A percentile compares a stretch with the other conserved stretches of the same genome.
These are phyloP conservation scores for Closterium sp. DNA, from an alignment of 139 green algal species.

Conservation along the genomic window DNA sequence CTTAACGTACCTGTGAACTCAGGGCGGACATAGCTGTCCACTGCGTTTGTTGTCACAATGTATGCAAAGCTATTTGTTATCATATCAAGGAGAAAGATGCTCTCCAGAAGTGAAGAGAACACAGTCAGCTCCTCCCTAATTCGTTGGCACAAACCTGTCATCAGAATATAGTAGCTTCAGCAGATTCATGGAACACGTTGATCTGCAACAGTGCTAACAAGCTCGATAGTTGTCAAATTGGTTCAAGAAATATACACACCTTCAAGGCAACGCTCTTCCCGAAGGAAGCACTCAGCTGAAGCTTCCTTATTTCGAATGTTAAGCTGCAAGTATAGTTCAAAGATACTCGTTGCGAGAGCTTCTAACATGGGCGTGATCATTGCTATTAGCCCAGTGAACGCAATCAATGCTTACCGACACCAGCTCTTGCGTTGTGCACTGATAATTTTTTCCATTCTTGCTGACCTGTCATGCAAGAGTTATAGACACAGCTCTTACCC, in stretches of 20 bases:
- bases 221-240: background rate
- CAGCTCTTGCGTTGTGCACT: constrained; percentile 76
- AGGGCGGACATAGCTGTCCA: constrained; percentile 56
- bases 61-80: constrained; percentile 64
- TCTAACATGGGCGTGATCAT: background rate
- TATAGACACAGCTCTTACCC: background rate
- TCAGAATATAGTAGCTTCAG: background rate
- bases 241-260: background rate
- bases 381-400: background rate
- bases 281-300: constrained; percentile 73
- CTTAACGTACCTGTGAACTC: constrained; percentile 41
- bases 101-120: constrained; percentile 68
- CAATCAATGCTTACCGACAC: constrained; percentile 60
- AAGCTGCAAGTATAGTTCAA: constrained; percentile 50
- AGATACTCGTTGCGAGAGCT: background rate
- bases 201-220: background rate
- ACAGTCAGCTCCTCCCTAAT: constrained; percentile 66
- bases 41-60: constrained; percentile 30
- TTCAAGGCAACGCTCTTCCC: constrained; percentile 70
- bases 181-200: background rate
- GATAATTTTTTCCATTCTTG: constrained; percentile 39
- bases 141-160: constrained; percentile 63
- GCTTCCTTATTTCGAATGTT: constrained; percentile 78
- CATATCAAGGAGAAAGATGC: constrained; percentile 79
- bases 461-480: constrained; percentile 10